Conservation (phyloP, 129 eudicot genomes). For the Glebionis coronaria region DNA sequence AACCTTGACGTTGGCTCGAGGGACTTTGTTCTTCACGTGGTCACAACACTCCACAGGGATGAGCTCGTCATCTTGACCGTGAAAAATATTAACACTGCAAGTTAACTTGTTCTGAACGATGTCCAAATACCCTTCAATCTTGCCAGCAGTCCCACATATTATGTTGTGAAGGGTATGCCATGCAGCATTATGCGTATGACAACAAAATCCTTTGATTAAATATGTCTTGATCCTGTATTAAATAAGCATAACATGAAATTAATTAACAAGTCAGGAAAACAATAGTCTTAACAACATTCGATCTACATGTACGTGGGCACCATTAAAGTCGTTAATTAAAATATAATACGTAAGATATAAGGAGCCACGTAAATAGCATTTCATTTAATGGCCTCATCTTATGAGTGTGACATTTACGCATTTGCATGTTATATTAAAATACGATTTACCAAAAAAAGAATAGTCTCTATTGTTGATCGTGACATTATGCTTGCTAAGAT, state of each 20-base stretch:
- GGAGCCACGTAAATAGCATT: conserved; percentile 17
- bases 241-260: conserved; percentile 5
- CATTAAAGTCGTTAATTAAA: too few species aligned
- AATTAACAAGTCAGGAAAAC: conserved; percentile 13
- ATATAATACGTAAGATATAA: too few species aligned
- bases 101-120: conserved; percentile 40
- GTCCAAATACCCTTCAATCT: conserved; percentile 72
- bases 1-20: conserved; percentile 74
- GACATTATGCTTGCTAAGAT: conserved; percentile 19
- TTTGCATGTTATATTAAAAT: conserved; percentile 4
- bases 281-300: conserved; percentile 38
- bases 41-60: conserved; percentile 87
- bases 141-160: conserved; percentile 84
- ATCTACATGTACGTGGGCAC: conserved; percentile 25
- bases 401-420: conserved; percentile 29
- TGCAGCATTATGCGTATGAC: conserved; percentile 95
- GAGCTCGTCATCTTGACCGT: conserved; percentile 85
- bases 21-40: conserved; percentile 62
- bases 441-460: neutral
- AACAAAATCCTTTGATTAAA: conserved; percentile 73
- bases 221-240: conserved; percentile 64
- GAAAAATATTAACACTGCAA: conserved; percentile 64
- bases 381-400: conserved; percentile 23
- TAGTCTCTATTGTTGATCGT: conserved; percentile 9
- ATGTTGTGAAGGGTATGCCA: conserved; percentile 99